Evolutionary conservation across 306 rosid genomes (phyloP).

Genomic region (Begonia masoniana): DNA sequence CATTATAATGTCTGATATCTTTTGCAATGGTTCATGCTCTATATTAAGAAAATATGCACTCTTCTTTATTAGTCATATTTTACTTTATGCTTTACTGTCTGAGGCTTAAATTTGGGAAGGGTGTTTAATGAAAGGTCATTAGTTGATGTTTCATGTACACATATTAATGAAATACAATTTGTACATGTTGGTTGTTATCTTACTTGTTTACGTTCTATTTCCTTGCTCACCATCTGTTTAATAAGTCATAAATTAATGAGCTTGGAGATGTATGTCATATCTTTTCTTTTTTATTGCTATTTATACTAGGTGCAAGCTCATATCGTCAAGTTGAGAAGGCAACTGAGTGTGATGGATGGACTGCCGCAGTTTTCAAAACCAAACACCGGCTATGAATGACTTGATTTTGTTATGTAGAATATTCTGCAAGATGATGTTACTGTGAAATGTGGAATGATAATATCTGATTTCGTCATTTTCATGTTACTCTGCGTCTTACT

Average conservation of each 20-base stretch:
- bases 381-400: slow-evolving; percentile 47
- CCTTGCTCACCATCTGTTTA: no score
- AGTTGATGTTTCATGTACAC: no score
- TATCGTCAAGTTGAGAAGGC: slow-evolving; percentile 70
- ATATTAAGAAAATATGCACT: no score
- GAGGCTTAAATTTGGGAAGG: no score
- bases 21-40: no score
- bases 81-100: no score
- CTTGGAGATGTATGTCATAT: not conserved
- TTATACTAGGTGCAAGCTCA: slow-evolving; percentile 84
- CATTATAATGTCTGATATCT: no score
- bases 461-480: not conserved
- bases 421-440: not conserved
- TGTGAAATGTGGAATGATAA: not conserved
- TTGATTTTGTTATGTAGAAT: not conserved
- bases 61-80: no score
- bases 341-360: slow-evolving; percentile 71
- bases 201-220: no score
- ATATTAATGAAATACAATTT: no score
- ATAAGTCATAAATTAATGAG: not conserved
- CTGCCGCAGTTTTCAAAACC: slow-evolving; percentile 59
- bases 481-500: not conserved
- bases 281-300: slow-evolving; percentile 10
- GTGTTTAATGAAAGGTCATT: no score
- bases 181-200: no score